Base-by-base conservation (phyloP, 139 green algal genomes). In the Tetradesmus obliquus region DNA sequence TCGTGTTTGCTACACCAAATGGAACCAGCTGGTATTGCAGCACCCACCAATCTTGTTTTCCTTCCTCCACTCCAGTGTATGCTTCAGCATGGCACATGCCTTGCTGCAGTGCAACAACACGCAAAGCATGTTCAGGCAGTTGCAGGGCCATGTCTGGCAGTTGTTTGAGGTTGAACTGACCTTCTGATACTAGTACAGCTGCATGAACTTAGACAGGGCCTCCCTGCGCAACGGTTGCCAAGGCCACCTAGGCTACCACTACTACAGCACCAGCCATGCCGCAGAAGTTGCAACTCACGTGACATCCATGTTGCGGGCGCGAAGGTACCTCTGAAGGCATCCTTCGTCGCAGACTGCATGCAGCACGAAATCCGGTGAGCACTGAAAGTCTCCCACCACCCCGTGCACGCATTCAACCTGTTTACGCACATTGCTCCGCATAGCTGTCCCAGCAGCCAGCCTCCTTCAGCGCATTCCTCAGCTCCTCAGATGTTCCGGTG, bases 51-150 rank as follows among this genome's bases (percentile, higher is more conserved):
- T 69, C n/a, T 58, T 81, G 13, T 86, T 88, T 1, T 93, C 76
- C 22, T 88, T 69, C 24, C 93, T 90, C 93, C 93, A 94, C 13
- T 92, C 79, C 17, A 94, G 62, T 12, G 93, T 93, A 5, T 55
- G 66, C 10, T 87, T 58, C 3, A 94, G 84, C 88, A 94, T 88
- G 15, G 20, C 45, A 0, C 87, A 69, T 3, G 93, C 93, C 19
- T 94, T 93, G 0, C 87, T 91, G 87, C 87, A 89, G 66, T 13
- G 20, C 32, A 0, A 58, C 19, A n/a, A 66, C 12, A 12, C n/a
- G 10, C 12, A 9, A 51, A 24, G 12, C 4, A 55, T 24, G 0
- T 22, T 54, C 3, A 72, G 57, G 20, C 66, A 76, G 66, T n/a
- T 76, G 66, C 66, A n/a, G 5, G 66, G 66, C 66, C 2, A 76